A percentile compares a stretch with the other conserved stretches of the same genome.
Evolutionary conservation across 2,329 filamentous ascomycete genomes (phyloP).

Genomic region (Parastagonospora nodorum): DNA sequence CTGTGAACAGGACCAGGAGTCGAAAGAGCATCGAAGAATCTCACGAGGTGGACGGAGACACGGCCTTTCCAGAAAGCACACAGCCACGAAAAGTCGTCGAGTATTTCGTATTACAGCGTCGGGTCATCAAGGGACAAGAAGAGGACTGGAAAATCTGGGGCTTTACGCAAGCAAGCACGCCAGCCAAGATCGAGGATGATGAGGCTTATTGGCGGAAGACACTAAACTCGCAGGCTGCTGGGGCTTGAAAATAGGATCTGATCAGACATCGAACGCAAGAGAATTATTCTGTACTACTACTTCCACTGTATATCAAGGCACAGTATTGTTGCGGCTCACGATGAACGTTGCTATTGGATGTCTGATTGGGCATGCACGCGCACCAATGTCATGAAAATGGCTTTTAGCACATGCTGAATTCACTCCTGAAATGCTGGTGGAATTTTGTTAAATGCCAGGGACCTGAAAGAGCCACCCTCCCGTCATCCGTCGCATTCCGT

Average conservation of each 20-base stretch:
- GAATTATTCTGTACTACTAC: too few relatives aligned
- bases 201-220: conserved; percentile 28
- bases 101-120: conserved; percentile 66
- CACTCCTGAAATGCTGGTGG: too few relatives aligned
- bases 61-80: conserved; percentile 1
- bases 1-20: not conserved
- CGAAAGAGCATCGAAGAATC: conserved; percentile 5
- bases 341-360: too few relatives aligned
- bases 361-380: too few relatives aligned
- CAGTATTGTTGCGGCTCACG: too few relatives aligned
- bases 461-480: too few relatives aligned
- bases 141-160: conserved; percentile 69
- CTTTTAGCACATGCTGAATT: too few relatives aligned
- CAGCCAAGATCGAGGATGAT: conserved; percentile 24
- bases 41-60: conserved; percentile 3
- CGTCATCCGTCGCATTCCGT: too few relatives aligned
- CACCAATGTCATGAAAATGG: too few relatives aligned
- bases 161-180: conserved; percentile 59
- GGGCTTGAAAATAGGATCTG: not conserved
- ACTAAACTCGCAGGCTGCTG: conserved; percentile 20
- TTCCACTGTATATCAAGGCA: too few relatives aligned
- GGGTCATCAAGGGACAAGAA: conserved; percentile 53
- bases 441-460: too few relatives aligned
- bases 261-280: not conserved
- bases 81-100: conserved; percentile 56